These are phyloP conservation scores for Dictyostelium intermedium DNA, from an alignment of 78 protist species.

Conservation along the genomic window DNA sequence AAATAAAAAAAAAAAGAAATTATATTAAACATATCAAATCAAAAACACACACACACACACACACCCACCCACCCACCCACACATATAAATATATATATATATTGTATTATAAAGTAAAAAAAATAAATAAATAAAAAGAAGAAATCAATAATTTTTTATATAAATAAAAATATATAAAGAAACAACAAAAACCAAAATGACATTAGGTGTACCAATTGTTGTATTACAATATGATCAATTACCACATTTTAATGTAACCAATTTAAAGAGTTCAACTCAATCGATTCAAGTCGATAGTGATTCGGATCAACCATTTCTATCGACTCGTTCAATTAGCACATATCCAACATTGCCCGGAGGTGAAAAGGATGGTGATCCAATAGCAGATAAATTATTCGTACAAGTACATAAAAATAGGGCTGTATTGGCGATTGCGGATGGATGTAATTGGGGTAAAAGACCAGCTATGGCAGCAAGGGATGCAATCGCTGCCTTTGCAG, in stretches of 20 bases:
- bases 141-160: background rate
- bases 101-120: background rate
- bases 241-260: constrained; percentile 42
- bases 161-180: background rate
- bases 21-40: background rate
- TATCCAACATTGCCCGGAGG: constrained; percentile 67
- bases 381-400: constrained; percentile 61
- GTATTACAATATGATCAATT: constrained; percentile 61
- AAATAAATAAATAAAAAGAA: too few species aligned
- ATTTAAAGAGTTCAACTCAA: constrained; percentile 61
- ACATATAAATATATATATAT: background rate
- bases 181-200: background rate
- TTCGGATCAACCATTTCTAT: constrained; percentile 58
- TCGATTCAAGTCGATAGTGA: constrained; percentile 49
- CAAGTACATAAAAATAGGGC: constrained; percentile 68
- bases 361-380: constrained; percentile 75
- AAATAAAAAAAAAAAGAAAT: constrained; percentile 5
- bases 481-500: constrained; percentile 68
- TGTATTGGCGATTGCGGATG: constrained; percentile 75
- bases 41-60: background rate
- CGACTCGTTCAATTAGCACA: constrained; percentile 50
- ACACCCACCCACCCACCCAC: background rate
- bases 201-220: constrained; percentile 30
- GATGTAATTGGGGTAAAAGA: constrained; percentile 80
- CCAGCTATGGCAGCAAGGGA: constrained; percentile 75